Percentiles rank a stretch among this genome's conserved stretches.
Evolutionary conservation across 2,329 filamentous ascomycete genomes (phyloP).

Genomic region (Alternaria dauci): DNA sequence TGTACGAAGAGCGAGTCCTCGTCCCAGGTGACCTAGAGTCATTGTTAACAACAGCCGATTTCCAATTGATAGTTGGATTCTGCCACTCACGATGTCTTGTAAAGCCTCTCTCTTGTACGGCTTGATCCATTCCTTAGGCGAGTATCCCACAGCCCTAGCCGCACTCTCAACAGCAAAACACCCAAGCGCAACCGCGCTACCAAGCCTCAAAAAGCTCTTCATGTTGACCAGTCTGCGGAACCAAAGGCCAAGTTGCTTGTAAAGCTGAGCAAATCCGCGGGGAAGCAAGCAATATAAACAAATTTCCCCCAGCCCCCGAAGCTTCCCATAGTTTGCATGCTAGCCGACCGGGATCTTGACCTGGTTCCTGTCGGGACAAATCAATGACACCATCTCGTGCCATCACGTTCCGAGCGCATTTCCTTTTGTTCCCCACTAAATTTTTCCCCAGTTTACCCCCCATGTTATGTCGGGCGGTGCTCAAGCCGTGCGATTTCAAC

Average conservation of each 20-base stretch:
- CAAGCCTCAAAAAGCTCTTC: constrained; percentile 29
- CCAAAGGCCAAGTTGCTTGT: constrained; percentile 1
- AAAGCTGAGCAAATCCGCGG: background rate
- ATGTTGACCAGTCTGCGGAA: constrained; percentile 20
- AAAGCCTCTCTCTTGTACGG: constrained; percentile 60
- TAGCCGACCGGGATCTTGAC: constrained; percentile 10
- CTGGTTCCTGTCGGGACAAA: constrained; percentile 6
- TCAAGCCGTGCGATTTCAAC: background rate
- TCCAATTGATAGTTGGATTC: background rate
- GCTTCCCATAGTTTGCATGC: background rate
- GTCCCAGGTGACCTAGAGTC: constrained; percentile 70
- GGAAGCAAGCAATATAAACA: background rate
- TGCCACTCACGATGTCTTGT: constrained; percentile 63
- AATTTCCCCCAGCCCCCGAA: background rate
- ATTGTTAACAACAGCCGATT: background rate
- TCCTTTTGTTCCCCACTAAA: background rate
- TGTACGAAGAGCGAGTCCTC: constrained; percentile 73
- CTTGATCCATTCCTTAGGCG: constrained; percentile 59
- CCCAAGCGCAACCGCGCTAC: constrained; percentile 39
- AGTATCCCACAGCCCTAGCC: constrained; percentile 60
- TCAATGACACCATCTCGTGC: constrained; percentile 24
- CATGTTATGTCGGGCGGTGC: background rate
- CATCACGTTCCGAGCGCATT: constrained; percentile 18
- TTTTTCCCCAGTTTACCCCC: background rate
- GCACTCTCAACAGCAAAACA: constrained; percentile 56